phyloP scores from a whole-genome alignment of 139 green algal genomes.

The Volvox africanus region DNA sequence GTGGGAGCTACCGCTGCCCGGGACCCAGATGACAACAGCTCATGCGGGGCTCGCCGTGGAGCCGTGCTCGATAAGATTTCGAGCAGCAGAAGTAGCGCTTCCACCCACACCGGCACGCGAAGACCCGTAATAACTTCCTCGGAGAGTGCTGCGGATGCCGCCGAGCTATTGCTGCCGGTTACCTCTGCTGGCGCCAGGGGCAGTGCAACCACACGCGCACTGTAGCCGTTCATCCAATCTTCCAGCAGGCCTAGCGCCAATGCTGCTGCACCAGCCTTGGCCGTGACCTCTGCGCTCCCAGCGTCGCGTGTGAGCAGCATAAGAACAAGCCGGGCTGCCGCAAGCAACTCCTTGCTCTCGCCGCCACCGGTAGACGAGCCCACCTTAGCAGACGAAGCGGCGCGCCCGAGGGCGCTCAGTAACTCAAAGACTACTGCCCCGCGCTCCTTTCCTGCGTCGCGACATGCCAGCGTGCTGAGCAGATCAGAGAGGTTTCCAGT shows the following conservation, averaged over 20 bases:
- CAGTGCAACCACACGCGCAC: conserved; percentile 23
- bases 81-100: conserved; percentile 85
- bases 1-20: conserved; percentile 1
- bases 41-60: background rate
- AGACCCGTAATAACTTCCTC: conserved; percentile 19
- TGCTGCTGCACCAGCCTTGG: conserved; percentile 52
- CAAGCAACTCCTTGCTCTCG: conserved; percentile 33
- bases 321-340: conserved; percentile 77
- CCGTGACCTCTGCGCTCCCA: conserved; percentile 58
- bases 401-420: conserved; percentile 56
- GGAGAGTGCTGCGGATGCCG: background rate
- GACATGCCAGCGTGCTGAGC: conserved; percentile 67
- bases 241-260: conserved; percentile 72
- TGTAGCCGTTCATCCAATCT: conserved; percentile 69
- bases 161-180: background rate
- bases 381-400: conserved; percentile 18
- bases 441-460: conserved; percentile 67
- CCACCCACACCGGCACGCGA: conserved; percentile 85
- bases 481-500: conserved; percentile 69
- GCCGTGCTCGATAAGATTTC: conserved; percentile 68
- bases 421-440: conserved; percentile 71
- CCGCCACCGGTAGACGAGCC: background rate
- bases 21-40: background rate
- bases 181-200: background rate
- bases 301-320: conserved; percentile 79